Evolutionary conservation across 495 filamentous ascomycete genomes (phyloP).

Genomic region (Penicillium pulvis): DNA sequence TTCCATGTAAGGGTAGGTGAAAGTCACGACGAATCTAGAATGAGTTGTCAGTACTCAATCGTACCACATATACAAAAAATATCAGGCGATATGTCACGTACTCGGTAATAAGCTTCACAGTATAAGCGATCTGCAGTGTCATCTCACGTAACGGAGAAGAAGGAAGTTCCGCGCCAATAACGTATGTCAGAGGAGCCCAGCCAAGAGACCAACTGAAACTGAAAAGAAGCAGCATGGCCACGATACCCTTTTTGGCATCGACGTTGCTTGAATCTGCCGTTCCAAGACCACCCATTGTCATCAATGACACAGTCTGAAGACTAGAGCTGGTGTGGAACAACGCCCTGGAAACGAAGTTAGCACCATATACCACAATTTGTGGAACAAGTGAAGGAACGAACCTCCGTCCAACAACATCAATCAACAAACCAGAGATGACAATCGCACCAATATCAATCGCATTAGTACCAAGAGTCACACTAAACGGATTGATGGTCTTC

Average conservation of each 20-base stretch:
- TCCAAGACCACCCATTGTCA: slow-evolving; percentile 28
- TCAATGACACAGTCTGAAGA: slow-evolving; percentile 17
- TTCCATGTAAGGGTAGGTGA: slow-evolving; percentile 26
- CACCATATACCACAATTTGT: neutral
- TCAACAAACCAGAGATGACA: slow-evolving; percentile 9
- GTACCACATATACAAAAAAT: neutral
- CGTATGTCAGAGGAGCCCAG: slow-evolving; percentile 26
- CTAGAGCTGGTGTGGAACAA: slow-evolving; percentile 20
- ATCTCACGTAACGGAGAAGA: slow-evolving; percentile 25
- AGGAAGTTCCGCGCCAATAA: slow-evolving; percentile 24
- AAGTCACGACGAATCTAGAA: slow-evolving; percentile 26
- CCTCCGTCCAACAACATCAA: slow-evolving; percentile 19
- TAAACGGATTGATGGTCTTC: slow-evolving; percentile 37
- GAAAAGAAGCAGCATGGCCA: slow-evolving; percentile 24
- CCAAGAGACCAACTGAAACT: slow-evolving; percentile 26
- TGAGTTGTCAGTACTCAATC: neutral
- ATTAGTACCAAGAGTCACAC: slow-evolving; percentile 21
- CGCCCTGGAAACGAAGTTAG: slow-evolving; percentile 5
- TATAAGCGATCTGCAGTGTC: slow-evolving; percentile 25
- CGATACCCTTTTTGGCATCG: slow-evolving; percentile 20
- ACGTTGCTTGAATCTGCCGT: slow-evolving; percentile 15
- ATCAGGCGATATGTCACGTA: slow-evolving; percentile 5
- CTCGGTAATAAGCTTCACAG: slow-evolving; percentile 25
- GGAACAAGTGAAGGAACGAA: neutral
- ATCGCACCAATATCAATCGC: slow-evolving; percentile 21